Conservation (phyloP, 208 protist species). For the Trichomonas tenax region DNA sequence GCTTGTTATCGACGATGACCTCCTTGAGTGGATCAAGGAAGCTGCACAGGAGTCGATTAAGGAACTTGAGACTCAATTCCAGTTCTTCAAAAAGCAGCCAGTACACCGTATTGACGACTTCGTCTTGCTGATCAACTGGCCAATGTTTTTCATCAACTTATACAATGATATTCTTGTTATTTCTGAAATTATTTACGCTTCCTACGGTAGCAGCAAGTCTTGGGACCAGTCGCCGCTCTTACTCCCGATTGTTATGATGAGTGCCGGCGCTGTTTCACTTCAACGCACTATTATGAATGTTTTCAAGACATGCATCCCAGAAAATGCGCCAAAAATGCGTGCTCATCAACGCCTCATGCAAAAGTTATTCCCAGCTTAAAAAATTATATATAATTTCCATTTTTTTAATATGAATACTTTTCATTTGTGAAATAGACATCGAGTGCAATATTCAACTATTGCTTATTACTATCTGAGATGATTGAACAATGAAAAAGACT, state of each 20-base stretch:
- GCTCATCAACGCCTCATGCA: background rate
- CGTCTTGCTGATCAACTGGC: background rate
- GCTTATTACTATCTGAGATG: too few species aligned
- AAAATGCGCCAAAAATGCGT: background rate
- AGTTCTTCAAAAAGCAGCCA: background rate
- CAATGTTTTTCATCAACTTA: background rate
- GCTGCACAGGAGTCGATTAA: background rate
- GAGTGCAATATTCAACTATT: background rate
- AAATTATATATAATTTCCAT: too few species aligned
- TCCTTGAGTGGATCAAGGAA: background rate
- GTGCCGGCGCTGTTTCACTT: background rate
- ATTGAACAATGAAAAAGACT: too few species aligned
- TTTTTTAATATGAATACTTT: background rate
- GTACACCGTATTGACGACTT: background rate
- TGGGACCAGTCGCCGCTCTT: slow-evolving; percentile 8
- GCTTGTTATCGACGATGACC: background rate
- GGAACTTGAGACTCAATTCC: background rate
- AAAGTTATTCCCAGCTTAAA: slow-evolving; percentile 6
- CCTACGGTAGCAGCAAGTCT: background rate
- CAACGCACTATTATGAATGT: background rate
- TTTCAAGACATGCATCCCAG: background rate
- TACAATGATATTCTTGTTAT: slow-evolving; percentile 12
- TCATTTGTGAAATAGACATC: too few species aligned
- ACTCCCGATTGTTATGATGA: background rate
- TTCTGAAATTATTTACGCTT: slow-evolving; percentile 15